These are phyloP conservation scores for Cordyceps fumosorosea DNA, from an alignment of 2,329 filamentous ascomycete genomes.

Conservation along the genomic window DNA sequence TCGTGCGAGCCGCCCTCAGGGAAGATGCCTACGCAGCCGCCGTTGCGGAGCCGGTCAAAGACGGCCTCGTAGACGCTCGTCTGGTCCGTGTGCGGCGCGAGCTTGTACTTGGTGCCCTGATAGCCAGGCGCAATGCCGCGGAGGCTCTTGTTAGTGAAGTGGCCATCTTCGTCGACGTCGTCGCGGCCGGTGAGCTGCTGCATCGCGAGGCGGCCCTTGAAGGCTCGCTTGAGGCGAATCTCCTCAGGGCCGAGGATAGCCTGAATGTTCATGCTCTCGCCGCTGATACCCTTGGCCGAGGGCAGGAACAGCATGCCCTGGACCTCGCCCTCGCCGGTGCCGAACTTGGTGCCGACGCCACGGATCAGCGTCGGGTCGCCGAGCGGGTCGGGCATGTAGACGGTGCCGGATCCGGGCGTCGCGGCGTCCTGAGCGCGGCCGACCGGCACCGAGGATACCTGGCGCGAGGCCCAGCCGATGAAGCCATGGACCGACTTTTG, in stretches of 20 bases:
- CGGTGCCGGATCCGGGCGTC: constrained; percentile 68
- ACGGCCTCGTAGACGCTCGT: constrained; percentile 90
- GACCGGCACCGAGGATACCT: constrained; percentile 88
- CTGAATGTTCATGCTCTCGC: constrained; percentile 76
- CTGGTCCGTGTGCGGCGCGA: constrained; percentile 90
- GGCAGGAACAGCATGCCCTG: constrained; percentile 85
- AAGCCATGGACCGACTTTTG: constrained; percentile 94
- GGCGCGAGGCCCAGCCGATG: constrained; percentile 77
- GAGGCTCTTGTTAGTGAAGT: constrained; percentile 49
- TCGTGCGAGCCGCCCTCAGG: constrained; percentile 96
- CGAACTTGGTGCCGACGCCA: constrained; percentile 76
- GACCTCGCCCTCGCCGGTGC: constrained; percentile 60
- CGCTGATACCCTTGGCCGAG: constrained; percentile 67
- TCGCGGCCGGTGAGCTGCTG: constrained; percentile 76
- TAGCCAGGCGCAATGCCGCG: constrained; percentile 56
- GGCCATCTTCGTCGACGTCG: constrained; percentile 61
- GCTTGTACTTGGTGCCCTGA: constrained; percentile 74
- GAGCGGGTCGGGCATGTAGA: constrained; percentile 85
- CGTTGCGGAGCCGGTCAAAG: constrained; percentile 71
- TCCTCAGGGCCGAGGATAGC: constrained; percentile 76
- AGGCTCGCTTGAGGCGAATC: constrained; percentile 78
- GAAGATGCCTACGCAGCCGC: constrained; percentile 93
- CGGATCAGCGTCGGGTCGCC: constrained; percentile 76
- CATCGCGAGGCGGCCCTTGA: constrained; percentile 69
- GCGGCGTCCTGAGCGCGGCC: constrained; percentile 85